Conservation (phyloP, 352 stramenopile genomes). For the Globisporangium cederbergense region DNA sequence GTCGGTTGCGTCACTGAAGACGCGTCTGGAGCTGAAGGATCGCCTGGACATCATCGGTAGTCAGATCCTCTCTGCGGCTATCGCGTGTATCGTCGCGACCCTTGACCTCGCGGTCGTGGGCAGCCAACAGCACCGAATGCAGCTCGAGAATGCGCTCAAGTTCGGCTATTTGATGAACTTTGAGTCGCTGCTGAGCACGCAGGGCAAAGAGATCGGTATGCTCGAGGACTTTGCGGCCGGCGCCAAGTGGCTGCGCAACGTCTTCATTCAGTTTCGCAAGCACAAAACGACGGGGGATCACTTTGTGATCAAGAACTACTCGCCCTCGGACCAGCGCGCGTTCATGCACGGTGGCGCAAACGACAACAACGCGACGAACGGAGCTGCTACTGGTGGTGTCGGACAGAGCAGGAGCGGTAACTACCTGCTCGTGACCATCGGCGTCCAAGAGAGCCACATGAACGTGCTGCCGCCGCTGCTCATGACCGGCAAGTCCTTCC, state of each 20-base stretch:
- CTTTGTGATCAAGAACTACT: conserved; percentile 63
- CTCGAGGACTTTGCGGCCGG: conserved; percentile 88
- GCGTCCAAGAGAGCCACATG: conserved; percentile 49
- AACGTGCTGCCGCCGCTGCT: conserved; percentile 46
- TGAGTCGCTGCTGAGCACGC: conserved; percentile 85
- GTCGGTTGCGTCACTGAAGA: conserved; percentile 55
- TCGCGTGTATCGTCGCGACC: conserved; percentile 63
- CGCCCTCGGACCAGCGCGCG: conserved; percentile 28
- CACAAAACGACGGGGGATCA: conserved; percentile 35
- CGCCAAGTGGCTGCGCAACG: conserved; percentile 74
- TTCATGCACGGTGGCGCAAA: conserved; percentile 16
- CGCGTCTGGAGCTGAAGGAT: conserved; percentile 66
- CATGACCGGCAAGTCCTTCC: conserved; percentile 41
- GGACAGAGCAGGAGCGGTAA: conserved; percentile 13
- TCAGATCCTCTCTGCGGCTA: conserved; percentile 68
- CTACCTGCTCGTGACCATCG: conserved; percentile 66
- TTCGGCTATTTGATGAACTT: conserved; percentile 81
- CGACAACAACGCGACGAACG: conserved; percentile 16
- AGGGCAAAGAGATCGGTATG: conserved; percentile 95
- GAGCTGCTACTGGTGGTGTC: neutral
- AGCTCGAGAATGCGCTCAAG: conserved; percentile 47
- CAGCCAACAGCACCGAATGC: conserved; percentile 50
- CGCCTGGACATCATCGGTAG: conserved; percentile 67
- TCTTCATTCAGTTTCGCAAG: conserved; percentile 75
- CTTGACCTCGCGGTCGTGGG: conserved; percentile 59